Conservation (phyloP, 768 basidiomycete species). For the Heimioporus sp. region DNA sequence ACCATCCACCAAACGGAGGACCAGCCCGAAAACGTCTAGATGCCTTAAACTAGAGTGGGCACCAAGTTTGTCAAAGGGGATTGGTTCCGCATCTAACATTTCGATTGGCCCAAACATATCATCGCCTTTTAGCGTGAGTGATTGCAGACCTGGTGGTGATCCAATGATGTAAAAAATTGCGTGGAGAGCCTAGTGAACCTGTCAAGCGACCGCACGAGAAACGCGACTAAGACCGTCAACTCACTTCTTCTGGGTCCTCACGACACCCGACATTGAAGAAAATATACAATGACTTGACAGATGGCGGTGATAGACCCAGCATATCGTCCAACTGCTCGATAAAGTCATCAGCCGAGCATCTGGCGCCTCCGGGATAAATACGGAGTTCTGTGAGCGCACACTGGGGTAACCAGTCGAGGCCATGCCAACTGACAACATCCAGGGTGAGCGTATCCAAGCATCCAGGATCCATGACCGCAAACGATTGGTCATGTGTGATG, state of each 20-base stretch:
- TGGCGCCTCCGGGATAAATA: background rate
- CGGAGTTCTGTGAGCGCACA: slow-evolving; percentile 4
- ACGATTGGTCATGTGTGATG: background rate
- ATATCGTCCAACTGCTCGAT: background rate
- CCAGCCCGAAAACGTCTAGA: background rate
- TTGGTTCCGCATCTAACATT: background rate
- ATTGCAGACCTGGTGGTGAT: background rate
- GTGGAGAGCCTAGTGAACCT: background rate
- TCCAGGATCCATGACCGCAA: accelerated
- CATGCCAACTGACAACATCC: background rate
- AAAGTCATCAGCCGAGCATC: background rate
- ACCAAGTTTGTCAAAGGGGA: slow-evolving; percentile 1
- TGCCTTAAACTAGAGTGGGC: background rate
- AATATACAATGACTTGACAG: slow-evolving; percentile 3
- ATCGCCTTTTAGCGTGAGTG: background rate
- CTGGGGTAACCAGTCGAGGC: background rate
- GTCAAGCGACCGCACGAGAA: background rate
- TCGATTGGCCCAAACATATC: background rate
- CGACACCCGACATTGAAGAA: background rate
- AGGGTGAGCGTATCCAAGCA: background rate
- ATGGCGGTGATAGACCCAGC: background rate
- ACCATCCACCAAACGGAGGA: slow-evolving; percentile 2
- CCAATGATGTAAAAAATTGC: background rate
- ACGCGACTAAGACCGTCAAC: no score
- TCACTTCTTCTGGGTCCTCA: no score